Conservation (phyloP, 805 yeast genomes). For the Candida awuae region DNA sequence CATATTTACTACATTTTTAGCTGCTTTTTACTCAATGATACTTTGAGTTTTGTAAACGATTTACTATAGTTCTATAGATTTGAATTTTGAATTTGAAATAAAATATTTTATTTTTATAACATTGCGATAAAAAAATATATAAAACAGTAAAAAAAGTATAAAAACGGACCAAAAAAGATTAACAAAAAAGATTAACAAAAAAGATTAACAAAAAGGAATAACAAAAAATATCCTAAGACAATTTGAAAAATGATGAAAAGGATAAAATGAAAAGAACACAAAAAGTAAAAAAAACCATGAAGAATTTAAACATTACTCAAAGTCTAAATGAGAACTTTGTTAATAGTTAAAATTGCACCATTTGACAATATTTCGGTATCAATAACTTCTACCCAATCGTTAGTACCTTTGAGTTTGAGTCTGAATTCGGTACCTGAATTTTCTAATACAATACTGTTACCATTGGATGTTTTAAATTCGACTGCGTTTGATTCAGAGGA, state of each 20-base stretch:
- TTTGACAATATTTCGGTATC: slow-evolving; percentile 33
- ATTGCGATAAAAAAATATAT: not conserved
- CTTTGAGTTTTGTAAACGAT: too few species aligned
- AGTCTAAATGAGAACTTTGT: not conserved
- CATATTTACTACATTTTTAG: not conserved
- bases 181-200: too few species aligned
- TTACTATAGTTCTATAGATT: too few species aligned
- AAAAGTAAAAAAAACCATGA: not conserved
- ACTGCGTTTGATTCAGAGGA: slow-evolving; percentile 18
- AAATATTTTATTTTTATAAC: not conserved
- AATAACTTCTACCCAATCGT: slow-evolving; percentile 31
- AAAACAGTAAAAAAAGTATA: too few species aligned
- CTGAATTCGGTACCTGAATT: slow-evolving; percentile 30
- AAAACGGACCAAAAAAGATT: too few species aligned
- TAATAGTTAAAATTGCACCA: slow-evolving; percentile 39
- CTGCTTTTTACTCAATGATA: not conserved
- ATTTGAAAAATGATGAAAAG: not conserved
- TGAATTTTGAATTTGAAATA: too few species aligned
- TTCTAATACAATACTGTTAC: slow-evolving; percentile 31
- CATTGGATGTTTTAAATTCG: slow-evolving; percentile 27
- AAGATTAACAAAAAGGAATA: too few species aligned
- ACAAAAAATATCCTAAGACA: too few species aligned
- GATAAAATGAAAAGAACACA: not conserved
- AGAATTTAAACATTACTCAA: not conserved
- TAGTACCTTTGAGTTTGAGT: slow-evolving; percentile 26